Evolutionary conservation across 352 stramenopile genomes (phyloP), one percentile per base, ranked within the genome.

Genomic region (Pythium utonaiense): DNA sequence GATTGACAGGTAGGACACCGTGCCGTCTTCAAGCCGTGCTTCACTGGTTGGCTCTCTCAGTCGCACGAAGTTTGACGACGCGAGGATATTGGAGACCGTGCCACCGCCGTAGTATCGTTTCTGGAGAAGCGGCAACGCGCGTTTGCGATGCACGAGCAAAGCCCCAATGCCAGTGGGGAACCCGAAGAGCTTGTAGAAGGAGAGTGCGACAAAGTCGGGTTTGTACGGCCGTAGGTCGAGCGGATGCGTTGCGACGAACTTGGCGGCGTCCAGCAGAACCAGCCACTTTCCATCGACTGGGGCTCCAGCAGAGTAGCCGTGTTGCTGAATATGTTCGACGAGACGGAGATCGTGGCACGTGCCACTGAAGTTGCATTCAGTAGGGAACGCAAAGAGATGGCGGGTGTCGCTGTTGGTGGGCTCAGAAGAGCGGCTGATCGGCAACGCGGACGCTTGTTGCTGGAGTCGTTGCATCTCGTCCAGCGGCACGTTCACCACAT

Each of bases 171-270:
- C 83, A 0, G 81, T 89, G 0, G 83, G 83, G 42, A 86, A 91
- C 7, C 84, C 84, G 49, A 91, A 89, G 42, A 93, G 69, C 53
- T 91, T 93, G 74, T 93, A 93, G 45, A 93, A 93, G n/a, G 80
- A 91, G 27, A 91, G 40, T 28, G 74, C 70, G 0, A 91, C 75
- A 31, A 93, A 91, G 58, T 93, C 84, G 0, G 80, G 75, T 19
- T 66, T 64, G 41, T 69, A 49, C 19, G 12, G 28, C 0, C 70
- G 75, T 31, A 93, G 69, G 61, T 93, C 70, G 13, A 93, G 60
- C 6, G 54, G 70, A 19, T 85, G 69, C 3, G 78, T 89, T 9
- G 66, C 70, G 2, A 77, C 80, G 53, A 79, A 84, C 53, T 91
- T 91, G 30, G 84, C 84, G 5, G 81, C 81, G 53, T 93, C 83